Evolutionary conservation across 1,284 basidiomycete species (phyloP), one percentile per base, ranked within the genome.

Genomic region (Trametes pubescens): DNA sequence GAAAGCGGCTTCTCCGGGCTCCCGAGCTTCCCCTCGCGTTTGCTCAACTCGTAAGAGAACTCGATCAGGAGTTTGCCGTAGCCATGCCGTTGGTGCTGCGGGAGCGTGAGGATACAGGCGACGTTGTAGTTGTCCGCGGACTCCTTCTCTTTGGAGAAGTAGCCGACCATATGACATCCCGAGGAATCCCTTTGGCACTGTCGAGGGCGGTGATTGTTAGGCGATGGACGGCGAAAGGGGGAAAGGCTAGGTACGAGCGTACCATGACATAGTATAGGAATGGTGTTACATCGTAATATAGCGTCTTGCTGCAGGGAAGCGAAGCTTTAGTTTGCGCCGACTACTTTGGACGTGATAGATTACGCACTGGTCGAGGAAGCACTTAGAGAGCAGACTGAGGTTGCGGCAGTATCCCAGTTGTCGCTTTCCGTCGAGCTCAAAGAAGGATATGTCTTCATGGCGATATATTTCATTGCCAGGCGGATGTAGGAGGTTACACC

Each of bases 261-360:
- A 90, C 94, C 96, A 99, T 97, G 77, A 97, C 92, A 84, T 99
- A 99, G 84, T 96, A 99, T 84, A 99, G 86, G 83, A 99, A 99
- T 4, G 98, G 98, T 65, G 98, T 99, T 71, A 99, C 98, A 80
- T 99, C 98, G 81, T 99, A 99, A 82, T 99, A 99, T 70, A 99
- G 84, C 32, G 98, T 99, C 84, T 99, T 99, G 81, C 92, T 94
- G 65, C 53, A 73, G 63, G 38, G 53, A 48, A 55, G 38, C 24
- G 58, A 69, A 62, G 51, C n/a, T 71, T 76, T 52, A 79, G 77
- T 68, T 57, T 32, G 61, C 10, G 24, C 11, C 53, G 49, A 47
- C 29, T 43, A 59, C 62, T 52, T 14, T 22, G 43, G 37, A 60
- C 38, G 51, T 52, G 37, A 57, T 44, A 60, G 22, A 51, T 51